Percentiles rank a stretch among this genome's conserved stretches.
phyloP scores from a whole-genome alignment of 2,329 filamentous ascomycete genomes.

The Aspergillus novofumigatus region DNA sequence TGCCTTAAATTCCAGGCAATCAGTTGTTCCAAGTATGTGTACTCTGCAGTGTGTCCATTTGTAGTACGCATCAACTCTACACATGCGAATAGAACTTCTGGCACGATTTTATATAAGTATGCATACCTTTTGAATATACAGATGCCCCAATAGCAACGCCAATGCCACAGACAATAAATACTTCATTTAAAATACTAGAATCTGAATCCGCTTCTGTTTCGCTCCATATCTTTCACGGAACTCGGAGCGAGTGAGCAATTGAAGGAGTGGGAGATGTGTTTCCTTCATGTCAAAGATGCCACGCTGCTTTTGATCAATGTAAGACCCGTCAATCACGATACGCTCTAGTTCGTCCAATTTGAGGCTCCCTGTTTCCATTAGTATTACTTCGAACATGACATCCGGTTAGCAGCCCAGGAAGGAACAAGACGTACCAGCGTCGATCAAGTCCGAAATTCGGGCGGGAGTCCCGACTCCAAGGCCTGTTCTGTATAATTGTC shows the following conservation, averaged over 20 bases:
- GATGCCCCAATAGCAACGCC: slow-evolving; percentile 7
- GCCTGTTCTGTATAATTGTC: slow-evolving; percentile 57
- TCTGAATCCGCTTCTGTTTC: slow-evolving; percentile 51
- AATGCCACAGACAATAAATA: slow-evolving; percentile 1
- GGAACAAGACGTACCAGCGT: slow-evolving; percentile 58
- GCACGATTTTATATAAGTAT: not conserved
- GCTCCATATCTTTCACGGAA: slow-evolving; percentile 65
- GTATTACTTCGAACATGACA: not conserved
- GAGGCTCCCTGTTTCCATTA: slow-evolving; percentile 55
- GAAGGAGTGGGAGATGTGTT: slow-evolving; percentile 73
- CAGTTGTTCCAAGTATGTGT: not conserved
- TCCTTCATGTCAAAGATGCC: slow-evolving; percentile 96
- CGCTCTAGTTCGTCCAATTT: slow-evolving; percentile 68
- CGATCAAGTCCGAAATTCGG: slow-evolving; percentile 74
- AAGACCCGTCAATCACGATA: slow-evolving; percentile 83
- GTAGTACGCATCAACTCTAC: not conserved
- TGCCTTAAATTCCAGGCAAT: not conserved
- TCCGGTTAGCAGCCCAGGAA: slow-evolving; percentile 1
- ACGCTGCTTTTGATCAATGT: slow-evolving; percentile 91
- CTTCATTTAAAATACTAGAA: slow-evolving; percentile 45
- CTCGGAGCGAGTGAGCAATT: slow-evolving; percentile 66
- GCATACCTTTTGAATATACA: not conserved
- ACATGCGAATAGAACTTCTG: not conserved
- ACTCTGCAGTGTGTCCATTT: not conserved
- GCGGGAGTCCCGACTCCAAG: slow-evolving; percentile 89